phyloP scores from a whole-genome alignment of 1,139 yeast species.

The Blastobotrys niveus region DNA sequence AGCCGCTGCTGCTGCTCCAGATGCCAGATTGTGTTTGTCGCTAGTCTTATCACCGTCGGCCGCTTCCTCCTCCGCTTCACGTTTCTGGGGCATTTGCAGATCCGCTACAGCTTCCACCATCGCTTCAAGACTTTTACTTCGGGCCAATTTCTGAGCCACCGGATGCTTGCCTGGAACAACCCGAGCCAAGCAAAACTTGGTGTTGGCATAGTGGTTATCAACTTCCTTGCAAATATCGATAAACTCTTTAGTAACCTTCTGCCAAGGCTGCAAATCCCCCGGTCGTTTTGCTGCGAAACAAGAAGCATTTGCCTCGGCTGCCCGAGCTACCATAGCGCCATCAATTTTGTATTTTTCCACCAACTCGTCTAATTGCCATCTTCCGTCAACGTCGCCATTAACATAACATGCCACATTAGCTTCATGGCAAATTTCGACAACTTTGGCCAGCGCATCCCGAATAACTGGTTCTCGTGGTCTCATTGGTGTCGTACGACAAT shows the following conservation, averaged over 20 bases:
- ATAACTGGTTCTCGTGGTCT: constrained; percentile 79
- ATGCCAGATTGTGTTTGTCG: too few relatives aligned
- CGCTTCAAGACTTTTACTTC: constrained; percentile 53
- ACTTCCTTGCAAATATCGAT: constrained; percentile 47
- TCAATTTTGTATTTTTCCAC: constrained; percentile 49
- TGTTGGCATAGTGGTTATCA: constrained; percentile 61
- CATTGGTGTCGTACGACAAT: constrained; percentile 87
- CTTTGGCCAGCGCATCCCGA: constrained; percentile 52
- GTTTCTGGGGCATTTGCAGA: not conserved
- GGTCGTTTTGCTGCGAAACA: constrained; percentile 44
- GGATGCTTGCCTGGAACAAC: constrained; percentile 74
- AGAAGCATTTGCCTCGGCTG: constrained; percentile 82
- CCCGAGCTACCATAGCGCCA: constrained; percentile 92
- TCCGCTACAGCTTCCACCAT: constrained; percentile 3
- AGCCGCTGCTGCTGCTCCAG: too few relatives aligned
- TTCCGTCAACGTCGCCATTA: constrained; percentile 67
- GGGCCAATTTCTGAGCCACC: constrained; percentile 53
- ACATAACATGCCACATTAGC: constrained; percentile 66
- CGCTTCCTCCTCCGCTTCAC: not conserved
- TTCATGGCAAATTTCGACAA: constrained; percentile 57
- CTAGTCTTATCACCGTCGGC: not conserved
- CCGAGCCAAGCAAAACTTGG: constrained; percentile 73
- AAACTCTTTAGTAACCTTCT: constrained; percentile 49
- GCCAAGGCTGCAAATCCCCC: constrained; percentile 49
- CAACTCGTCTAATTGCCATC: constrained; percentile 50